Base-by-base conservation (phyloP, 257 asterid species). In the Fraxinus quadrangulata region DNA sequence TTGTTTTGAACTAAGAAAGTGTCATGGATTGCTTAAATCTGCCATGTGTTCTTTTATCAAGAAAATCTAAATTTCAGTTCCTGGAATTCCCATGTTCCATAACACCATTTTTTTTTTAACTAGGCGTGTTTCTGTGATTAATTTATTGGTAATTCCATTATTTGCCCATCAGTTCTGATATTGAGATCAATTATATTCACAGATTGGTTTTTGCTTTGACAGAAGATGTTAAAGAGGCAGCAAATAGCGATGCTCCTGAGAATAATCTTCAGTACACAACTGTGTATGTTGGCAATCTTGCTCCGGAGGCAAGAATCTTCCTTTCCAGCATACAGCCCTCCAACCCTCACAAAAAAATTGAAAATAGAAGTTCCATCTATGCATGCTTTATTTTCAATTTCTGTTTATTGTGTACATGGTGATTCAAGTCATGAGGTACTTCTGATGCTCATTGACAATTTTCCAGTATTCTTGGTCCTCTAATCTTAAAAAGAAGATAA, bases 241-340 rank as follows among this genome's bases (percentile, higher is more conserved):
- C 86, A 73, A 90, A 77, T 77, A 80, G 72, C 86, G 97, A 91
- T 82, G 94, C 92, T 82, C 97, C 97, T 42, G 94, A 91, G 85
- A 89, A 91, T 68, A 92, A 91, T 76, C 95, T 94, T 70, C 96
- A 85, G 66, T 92, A 72, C 85, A 92, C 97, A 47, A 92, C 95
- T 11, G 95, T 92, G 73, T 92, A 92, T 73, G 95, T 89, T 12
- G 97, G 97, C 70, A 92, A 92, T 88, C 92, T 92, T 79, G 91
- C 95, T 81, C 91, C 92, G 39, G 97, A 92, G 91, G 97, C 81
- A 85, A 82, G 79, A 74, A 77, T 24, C 65, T 40, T 33, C 68
- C 82, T 77, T 72, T 49, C 59, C 59, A 6, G 49, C 49, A 42
- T 11, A 11, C 49, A 11, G 16, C 49, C 16, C 4, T 16, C 49